phyloP scores from a whole-genome alignment of 495 filamentous ascomycete genomes.

The Daldinia bambusicola region DNA sequence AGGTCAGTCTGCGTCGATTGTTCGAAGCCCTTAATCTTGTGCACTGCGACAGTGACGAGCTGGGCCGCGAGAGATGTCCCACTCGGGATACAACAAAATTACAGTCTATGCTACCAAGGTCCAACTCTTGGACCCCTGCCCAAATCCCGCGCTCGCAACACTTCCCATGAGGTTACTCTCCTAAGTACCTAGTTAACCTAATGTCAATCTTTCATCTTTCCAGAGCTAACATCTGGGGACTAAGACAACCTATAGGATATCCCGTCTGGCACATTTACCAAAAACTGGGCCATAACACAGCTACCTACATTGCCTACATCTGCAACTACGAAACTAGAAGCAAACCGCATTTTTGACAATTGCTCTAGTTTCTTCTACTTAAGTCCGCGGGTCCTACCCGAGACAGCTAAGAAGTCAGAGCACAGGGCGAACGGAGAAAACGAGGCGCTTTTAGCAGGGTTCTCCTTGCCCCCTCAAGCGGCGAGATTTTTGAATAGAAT shows the following conservation, averaged over 20 bases:
- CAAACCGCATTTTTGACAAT: slow-evolving; percentile 7
- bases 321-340: slow-evolving; percentile 2
- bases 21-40: slow-evolving; percentile 41
- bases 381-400: slow-evolving; percentile 26
- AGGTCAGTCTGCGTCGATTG: slow-evolving; percentile 25
- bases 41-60: slow-evolving; percentile 38
- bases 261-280: slow-evolving; percentile 21
- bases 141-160: slow-evolving; percentile 17
- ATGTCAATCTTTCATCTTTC: not conserved
- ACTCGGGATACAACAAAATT: slow-evolving; percentile 35
- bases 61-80: slow-evolving; percentile 29
- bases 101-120: slow-evolving; percentile 17
- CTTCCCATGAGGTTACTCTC: slow-evolving; percentile 5
- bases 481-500: slow-evolving; percentile 4
- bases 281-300: not conserved
- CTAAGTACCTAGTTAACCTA: no score
- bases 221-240: not conserved
- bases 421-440: slow-evolving; percentile 11
- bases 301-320: not conserved
- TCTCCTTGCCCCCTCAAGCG: slow-evolving; percentile 15
- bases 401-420: slow-evolving; percentile 22
- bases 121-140: slow-evolving; percentile 25
- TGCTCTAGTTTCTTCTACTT: slow-evolving; percentile 5
- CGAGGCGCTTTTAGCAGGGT: slow-evolving; percentile 28
- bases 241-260: slow-evolving; percentile 10